Percentiles rank a stretch among this genome's conserved stretches.
Evolutionary conservation across 768 basidiomycete genomes (phyloP).

Genomic region (Tulasnella sp.): DNA sequence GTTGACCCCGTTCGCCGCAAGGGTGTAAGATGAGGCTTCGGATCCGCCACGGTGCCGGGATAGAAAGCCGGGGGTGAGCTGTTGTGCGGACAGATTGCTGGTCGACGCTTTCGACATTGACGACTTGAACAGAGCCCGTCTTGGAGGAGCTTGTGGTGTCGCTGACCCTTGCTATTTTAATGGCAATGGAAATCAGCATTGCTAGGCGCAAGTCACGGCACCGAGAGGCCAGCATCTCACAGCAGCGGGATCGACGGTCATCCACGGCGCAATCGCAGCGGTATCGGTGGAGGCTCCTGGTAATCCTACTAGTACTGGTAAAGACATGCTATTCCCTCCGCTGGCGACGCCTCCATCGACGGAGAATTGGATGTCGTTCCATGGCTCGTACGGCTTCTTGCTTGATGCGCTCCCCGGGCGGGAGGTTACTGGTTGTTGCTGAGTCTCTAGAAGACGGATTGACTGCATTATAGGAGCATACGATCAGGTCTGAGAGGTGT

Average conservation of each 20-base stretch:
- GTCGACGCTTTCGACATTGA: background rate
- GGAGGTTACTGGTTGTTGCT: background rate
- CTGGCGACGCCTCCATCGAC: background rate
- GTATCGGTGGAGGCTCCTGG: background rate
- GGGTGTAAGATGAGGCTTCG: background rate
- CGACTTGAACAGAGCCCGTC: background rate
- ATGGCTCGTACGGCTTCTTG: constrained; percentile 5
- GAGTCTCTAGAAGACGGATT: background rate
- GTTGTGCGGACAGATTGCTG: background rate
- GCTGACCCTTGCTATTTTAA: background rate
- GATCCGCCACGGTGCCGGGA: background rate
- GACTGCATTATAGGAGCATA: background rate
- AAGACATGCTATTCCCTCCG: background rate
- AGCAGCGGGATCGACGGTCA: background rate
- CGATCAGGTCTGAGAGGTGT: background rate
- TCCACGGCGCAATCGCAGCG: constrained; percentile 10
- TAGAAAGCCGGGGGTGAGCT: background rate
- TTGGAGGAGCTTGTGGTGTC: background rate
- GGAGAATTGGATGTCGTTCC: constrained; percentile 10
- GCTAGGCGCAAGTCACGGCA: background rate
- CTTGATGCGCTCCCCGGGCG: background rate
- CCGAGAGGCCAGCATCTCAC: background rate
- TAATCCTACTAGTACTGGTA: background rate
- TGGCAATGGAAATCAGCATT: background rate
- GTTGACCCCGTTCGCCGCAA: constrained; percentile 5